phyloP scores from a whole-genome alignment of 2,329 filamentous ascomycete genomes.

The Harringtonia lauricola region DNA sequence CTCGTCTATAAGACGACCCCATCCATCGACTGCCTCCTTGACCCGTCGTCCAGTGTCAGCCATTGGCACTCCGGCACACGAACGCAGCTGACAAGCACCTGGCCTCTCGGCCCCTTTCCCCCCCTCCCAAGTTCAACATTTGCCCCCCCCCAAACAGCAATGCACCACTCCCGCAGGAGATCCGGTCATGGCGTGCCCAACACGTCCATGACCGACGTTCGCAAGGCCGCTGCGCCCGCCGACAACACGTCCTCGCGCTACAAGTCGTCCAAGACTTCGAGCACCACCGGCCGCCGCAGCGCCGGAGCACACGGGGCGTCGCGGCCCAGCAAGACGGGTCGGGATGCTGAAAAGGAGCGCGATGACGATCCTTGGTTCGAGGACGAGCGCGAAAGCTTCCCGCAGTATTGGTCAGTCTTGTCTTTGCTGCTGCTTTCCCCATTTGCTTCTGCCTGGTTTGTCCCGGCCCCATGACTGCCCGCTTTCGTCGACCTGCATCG shows the following conservation, averaged over 20 bases:
- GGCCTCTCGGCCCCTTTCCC: too few relatives aligned
- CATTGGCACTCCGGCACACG: too few relatives aligned
- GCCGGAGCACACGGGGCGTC: constrained; percentile 20
- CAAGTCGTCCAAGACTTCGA: constrained; percentile 26
- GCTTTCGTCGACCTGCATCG: constrained; percentile 16
- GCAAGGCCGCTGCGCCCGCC: constrained; percentile 35
- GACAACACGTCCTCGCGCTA: constrained; percentile 32
- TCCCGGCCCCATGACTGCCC: constrained; percentile 12
- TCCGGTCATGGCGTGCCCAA: constrained; percentile 42
- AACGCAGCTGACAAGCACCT: too few relatives aligned
- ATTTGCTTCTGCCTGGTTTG: constrained; percentile 11
- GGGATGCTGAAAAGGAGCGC: constrained; percentile 39
- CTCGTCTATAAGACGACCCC: too few relatives aligned
- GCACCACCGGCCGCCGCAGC: constrained; percentile 19
- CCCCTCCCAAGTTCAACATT: too few relatives aligned
- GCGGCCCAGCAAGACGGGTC: constrained; percentile 36
- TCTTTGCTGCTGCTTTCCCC: constrained; percentile 6
- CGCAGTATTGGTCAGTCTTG: constrained; percentile 50
- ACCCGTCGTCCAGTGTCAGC: too few relatives aligned
- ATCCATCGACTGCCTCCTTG: too few relatives aligned
- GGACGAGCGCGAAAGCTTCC: constrained; percentile 52
- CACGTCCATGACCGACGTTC: constrained; percentile 43
- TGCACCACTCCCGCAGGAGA: constrained; percentile 47
- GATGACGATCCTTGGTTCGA: constrained; percentile 39
- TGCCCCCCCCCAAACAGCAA: too few relatives aligned